Base-by-base conservation (phyloP, 2,329 filamentous ascomycete species). In the Hypoxylon sp. region DNA sequence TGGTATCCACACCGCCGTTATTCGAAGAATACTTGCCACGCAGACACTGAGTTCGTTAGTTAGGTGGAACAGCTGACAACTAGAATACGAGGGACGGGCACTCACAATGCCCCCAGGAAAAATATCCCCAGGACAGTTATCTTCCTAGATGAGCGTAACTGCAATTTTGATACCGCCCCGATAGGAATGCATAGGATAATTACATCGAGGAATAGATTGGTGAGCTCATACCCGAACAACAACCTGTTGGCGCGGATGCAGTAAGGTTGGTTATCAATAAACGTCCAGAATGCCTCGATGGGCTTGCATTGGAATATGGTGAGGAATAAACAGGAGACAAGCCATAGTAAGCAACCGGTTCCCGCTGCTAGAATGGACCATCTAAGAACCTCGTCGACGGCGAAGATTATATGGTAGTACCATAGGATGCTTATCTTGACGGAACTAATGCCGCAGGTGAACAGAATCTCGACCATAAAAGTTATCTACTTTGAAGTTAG, bases 201-300 rank as follows among this genome's bases (percentile, higher is more conserved):
- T 19, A 59, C 48, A n/a, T 59, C 56, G 5, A 59, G 19, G 37
- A 59, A 59, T 3, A 59, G 46, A 17, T 59, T 59, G 26, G 48
- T 59, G 1, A 59, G n/a, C 17, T 59, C 56, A 26, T 59, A 59
- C 3, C 48, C 56, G 6, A 59, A 22, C 10, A 19, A 26, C 39
- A 59, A 19, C 1, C 11, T 41, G n/a, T n/a, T 15, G 48, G 8
- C 32, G 0, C 3, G 20, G 6, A 59, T 26, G 39, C 56, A 59
- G 20, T 59, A 47, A 7, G 4, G 4, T 26, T 26, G 4, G 24
- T 4, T 7, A 26, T 26, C 7, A 7, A 26, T 4, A 26, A 4
- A 7, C 7, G 24, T 26, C 24, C 24, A 26, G 7, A 26, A 4
- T 26, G 24, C 24, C 4, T 26, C 24, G 4, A 26, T 26, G 7